These are phyloP conservation scores for Limnomonas spitsbergensis DNA, from an alignment of 139 green algal species.

Conservation along the genomic window DNA sequence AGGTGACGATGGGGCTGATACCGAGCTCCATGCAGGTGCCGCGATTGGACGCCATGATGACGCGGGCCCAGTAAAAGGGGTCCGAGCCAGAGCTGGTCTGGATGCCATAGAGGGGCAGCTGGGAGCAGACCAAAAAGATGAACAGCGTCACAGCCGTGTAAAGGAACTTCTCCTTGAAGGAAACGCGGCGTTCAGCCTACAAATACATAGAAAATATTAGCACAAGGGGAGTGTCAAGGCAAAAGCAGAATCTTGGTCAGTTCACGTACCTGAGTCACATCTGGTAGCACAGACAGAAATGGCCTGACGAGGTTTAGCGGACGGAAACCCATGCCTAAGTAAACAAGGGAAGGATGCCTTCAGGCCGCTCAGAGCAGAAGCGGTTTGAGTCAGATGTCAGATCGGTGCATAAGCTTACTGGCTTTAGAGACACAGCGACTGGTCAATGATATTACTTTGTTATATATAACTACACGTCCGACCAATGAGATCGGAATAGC, in stretches of 20 bases:
- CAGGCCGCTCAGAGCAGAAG: no score
- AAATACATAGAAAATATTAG: not conserved
- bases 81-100: conserved; percentile 78
- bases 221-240: not conserved
- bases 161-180: conserved; percentile 49
- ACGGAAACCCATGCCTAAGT: conserved; percentile 42
- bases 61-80: conserved; percentile 96
- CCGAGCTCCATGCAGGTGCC: conserved; percentile 99
- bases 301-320: conserved; percentile 81
- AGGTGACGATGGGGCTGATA: conserved; percentile 96
- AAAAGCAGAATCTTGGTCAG: not conserved
- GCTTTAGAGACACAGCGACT: no score
- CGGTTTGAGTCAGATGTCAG: no score
- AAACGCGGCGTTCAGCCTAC: not conserved
- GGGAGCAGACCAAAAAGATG: conserved; percentile 97
- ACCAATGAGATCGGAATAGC: no score
- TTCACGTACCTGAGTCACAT: conserved; percentile 64
- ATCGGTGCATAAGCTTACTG: no score
- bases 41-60: conserved; percentile 96
- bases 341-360: no score
- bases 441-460: no score
- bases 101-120: conserved; percentile 97
- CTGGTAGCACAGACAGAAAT: conserved; percentile 83
- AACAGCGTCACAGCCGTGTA: conserved; percentile 94
- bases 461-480: no score